Conservation (phyloP, 306 rosid genomes). For the Rosa lucieae region DNA sequence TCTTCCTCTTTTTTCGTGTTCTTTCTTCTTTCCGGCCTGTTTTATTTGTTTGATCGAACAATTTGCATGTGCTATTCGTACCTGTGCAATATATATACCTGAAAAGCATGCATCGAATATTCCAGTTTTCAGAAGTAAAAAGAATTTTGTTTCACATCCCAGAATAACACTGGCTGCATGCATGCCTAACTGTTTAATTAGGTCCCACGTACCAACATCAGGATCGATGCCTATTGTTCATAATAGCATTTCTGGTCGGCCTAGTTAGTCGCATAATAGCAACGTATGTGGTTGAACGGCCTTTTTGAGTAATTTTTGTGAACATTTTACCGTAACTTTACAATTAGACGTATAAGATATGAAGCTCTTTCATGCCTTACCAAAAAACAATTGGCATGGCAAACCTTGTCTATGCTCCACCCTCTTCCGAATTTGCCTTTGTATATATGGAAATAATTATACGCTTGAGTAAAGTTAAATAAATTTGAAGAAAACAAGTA, state of each 20-base stretch:
- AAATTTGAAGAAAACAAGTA: too few species aligned
- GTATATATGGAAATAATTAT: too few species aligned
- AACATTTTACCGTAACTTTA: not conserved
- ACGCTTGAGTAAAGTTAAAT: too few species aligned
- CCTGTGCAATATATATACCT: not conserved
- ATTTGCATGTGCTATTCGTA: not conserved
- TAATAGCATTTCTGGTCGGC: not conserved
- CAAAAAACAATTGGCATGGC: not conserved
- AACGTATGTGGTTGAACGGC: not conserved
- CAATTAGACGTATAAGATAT: not conserved
- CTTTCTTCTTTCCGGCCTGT: not conserved
- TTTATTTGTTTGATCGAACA: not conserved
- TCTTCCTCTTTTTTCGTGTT: not conserved
- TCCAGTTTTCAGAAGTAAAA: not conserved
- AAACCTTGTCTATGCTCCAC: not conserved
- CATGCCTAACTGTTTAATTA: not conserved
- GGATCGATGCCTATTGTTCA: not conserved
- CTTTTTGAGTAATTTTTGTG: not conserved
- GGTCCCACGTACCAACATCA: not conserved
- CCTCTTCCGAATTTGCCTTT: not conserved
- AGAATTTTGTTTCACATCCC: conserved; percentile 16
- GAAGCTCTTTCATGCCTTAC: not conserved
- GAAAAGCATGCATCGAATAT: not conserved
- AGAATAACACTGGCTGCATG: not conserved
- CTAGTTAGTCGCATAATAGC: not conserved